These are phyloP conservation scores for Phylloporus scabripes DNA, from an alignment of 768 basidiomycete genomes.

Conservation along the genomic window DNA sequence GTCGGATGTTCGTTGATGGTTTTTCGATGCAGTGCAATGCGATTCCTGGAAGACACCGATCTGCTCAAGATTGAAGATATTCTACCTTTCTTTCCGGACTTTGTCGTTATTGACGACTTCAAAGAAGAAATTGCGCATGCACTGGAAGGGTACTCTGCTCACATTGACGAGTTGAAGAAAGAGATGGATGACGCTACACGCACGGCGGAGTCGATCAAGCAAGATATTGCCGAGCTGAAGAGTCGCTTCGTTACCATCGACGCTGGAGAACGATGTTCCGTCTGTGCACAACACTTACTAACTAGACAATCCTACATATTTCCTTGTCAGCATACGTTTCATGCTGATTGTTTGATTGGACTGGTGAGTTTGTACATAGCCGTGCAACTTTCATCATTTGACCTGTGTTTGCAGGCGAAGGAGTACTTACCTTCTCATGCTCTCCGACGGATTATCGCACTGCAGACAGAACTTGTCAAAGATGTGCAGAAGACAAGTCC, in stretches of 20 bases:
- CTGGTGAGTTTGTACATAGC: slow-evolving; percentile 53
- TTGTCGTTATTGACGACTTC: slow-evolving; percentile 98
- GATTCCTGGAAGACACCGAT: slow-evolving; percentile 90
- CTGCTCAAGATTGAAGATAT: slow-evolving; percentile 98
- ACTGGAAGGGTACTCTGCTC: slow-evolving; percentile 86
- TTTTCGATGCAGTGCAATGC: slow-evolving; percentile 72
- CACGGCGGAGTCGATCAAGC: slow-evolving; percentile 89
- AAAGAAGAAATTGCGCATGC: slow-evolving; percentile 98
- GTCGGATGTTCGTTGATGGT: background rate
- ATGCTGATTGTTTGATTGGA: slow-evolving; percentile 93
- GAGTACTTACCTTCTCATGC: slow-evolving; percentile 81
- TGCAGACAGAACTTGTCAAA: slow-evolving; percentile 82
- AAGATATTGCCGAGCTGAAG: slow-evolving; percentile 79
- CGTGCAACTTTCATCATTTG: background rate
- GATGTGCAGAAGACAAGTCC: slow-evolving; percentile 32
- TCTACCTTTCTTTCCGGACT: slow-evolving; percentile 98
- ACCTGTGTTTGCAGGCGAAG: slow-evolving; percentile 60
- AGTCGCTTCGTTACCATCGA: slow-evolving; percentile 92
- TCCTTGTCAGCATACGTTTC: slow-evolving; percentile 96
- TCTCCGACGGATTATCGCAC: slow-evolving; percentile 76
- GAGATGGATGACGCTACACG: slow-evolving; percentile 97
- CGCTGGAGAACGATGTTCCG: slow-evolving; percentile 78
- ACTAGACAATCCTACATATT: slow-evolving; percentile 97
- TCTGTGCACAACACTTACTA: slow-evolving; percentile 70
- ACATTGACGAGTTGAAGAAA: slow-evolving; percentile 81